These are phyloP conservation scores for Annulohypoxylon nitens DNA, from an alignment of 495 filamentous ascomycete species.

Conservation along the genomic window DNA sequence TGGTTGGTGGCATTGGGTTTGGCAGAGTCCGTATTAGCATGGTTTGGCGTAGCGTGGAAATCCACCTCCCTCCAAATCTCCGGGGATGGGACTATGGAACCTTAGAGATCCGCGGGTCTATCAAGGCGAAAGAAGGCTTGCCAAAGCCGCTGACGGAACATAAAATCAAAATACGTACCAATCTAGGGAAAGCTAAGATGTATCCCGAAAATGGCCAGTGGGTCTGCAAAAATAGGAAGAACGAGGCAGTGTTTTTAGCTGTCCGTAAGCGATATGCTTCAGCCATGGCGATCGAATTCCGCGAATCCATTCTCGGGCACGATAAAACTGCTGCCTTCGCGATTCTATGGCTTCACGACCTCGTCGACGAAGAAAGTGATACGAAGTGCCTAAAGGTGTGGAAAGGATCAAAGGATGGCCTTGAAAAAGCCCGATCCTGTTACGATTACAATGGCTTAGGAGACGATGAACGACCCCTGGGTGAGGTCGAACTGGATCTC, in stretches of 20 bases:
- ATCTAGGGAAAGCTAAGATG: slow-evolving; percentile 67
- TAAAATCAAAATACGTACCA: slow-evolving; percentile 69
- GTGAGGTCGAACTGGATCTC: slow-evolving; percentile 66
- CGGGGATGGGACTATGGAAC: slow-evolving; percentile 78
- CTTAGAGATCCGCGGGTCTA: slow-evolving; percentile 64
- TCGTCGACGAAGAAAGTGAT: slow-evolving; percentile 72
- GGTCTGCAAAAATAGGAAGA: slow-evolving; percentile 52
- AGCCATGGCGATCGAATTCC: slow-evolving; percentile 72
- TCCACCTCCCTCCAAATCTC: slow-evolving; percentile 66
- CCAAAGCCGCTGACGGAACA: slow-evolving; percentile 58
- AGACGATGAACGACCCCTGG: slow-evolving; percentile 63
- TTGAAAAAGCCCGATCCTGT: slow-evolving; percentile 58
- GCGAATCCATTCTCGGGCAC: slow-evolving; percentile 58
- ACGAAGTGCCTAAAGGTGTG: slow-evolving; percentile 68
- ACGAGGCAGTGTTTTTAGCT: slow-evolving; percentile 65
- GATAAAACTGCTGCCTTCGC: slow-evolving; percentile 72
- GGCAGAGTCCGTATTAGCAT: slow-evolving; percentile 74
- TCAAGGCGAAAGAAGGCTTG: slow-evolving; percentile 55
- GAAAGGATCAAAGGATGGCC: slow-evolving; percentile 62
- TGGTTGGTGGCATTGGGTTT: slow-evolving; percentile 75
- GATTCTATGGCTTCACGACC: slow-evolving; percentile 74
- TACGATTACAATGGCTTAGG: slow-evolving; percentile 56
- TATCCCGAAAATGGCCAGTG: slow-evolving; percentile 56
- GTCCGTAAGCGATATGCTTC: slow-evolving; percentile 72
- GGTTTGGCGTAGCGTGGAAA: slow-evolving; percentile 75